These are phyloP conservation scores for Jackrogersella multiformis DNA, from an alignment of 495 filamentous ascomycete species.

Conservation along the genomic window DNA sequence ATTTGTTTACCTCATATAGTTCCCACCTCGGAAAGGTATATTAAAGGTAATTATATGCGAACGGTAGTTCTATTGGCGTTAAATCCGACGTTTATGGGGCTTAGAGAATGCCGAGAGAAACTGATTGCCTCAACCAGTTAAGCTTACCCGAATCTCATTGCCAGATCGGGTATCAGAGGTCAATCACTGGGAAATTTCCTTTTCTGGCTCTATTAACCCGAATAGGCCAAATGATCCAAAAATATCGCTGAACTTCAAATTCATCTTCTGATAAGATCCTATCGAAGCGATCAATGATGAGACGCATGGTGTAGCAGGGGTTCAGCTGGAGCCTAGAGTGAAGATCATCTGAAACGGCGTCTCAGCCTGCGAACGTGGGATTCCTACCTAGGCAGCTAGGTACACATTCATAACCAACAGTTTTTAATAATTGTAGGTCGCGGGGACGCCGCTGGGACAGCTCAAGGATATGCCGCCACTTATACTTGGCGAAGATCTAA, in stretches of 20 bases:
- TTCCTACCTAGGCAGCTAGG: no score
- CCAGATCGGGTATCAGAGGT: background rate
- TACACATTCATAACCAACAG: background rate
- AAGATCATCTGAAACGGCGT: constrained; percentile 4
- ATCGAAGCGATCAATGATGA: constrained; percentile 4
- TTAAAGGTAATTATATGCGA: background rate
- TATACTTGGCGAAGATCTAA: background rate
- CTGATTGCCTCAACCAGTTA: constrained; percentile 1
- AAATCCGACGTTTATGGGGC: background rate
- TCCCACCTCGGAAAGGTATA: background rate
- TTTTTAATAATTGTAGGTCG: background rate
- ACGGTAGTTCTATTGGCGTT: background rate
- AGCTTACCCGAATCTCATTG: constrained; percentile 3
- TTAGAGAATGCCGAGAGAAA: background rate
- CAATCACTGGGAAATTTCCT: constrained; percentile 1
- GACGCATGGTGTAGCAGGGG: constrained; percentile 2
- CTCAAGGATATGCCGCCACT: background rate
- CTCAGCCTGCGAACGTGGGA: constrained; percentile 3
- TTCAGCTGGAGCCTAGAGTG: background rate
- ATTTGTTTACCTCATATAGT: background rate
- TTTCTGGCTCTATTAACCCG: background rate
- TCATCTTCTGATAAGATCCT: background rate
- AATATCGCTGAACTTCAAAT: background rate
- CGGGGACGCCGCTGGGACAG: background rate
- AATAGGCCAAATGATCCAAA: background rate